Conservation (phyloP, 176 grass and related monocot genomes). For the Metroxylon sagu region DNA sequence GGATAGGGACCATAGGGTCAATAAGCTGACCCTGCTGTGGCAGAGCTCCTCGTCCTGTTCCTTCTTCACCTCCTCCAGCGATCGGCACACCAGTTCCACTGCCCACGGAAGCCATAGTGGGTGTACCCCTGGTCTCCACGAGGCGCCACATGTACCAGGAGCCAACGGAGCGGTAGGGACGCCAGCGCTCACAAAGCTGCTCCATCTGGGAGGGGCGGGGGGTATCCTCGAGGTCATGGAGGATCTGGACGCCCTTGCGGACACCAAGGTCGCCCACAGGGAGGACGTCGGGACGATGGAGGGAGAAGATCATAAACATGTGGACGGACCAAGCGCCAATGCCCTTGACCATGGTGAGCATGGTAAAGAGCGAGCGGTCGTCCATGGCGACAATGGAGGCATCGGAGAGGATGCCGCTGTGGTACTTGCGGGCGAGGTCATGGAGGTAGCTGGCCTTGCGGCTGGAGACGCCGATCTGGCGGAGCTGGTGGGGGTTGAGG, state of each 20-base stretch:
- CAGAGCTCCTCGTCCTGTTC: no score
- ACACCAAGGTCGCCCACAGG: conserved; percentile 75
- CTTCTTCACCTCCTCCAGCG: no score
- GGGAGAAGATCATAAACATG: conserved; percentile 99
- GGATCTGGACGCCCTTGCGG: conserved; percentile 85
- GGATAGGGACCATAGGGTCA: conserved; percentile 51
- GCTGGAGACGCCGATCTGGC: conserved; percentile 89
- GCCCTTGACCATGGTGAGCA: conserved; percentile 98
- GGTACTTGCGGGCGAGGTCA: conserved; percentile 81
- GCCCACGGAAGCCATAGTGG: conserved; percentile 14
- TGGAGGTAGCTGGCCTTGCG: conserved; percentile 91
- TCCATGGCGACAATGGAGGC: conserved; percentile 66
- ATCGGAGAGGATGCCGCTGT: conserved; percentile 71
- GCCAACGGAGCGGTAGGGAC: conserved; percentile 77
- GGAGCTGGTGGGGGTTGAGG: conserved; percentile 67
- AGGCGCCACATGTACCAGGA: conserved; percentile 99
- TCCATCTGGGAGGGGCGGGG: conserved; percentile 87
- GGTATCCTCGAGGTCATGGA: conserved; percentile 61
- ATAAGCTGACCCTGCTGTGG: conserved; percentile 34
- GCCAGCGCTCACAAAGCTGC: conserved; percentile 74
- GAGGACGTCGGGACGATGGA: conserved; percentile 87
- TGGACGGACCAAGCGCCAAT: conserved; percentile 94
- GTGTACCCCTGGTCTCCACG: conserved; percentile 45
- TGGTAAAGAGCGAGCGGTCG: conserved; percentile 80
- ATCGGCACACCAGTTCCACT: no score